Evolutionary conservation across 2,329 filamentous ascomycete species (phyloP).

Genomic region (Furcasterigmium sp.): DNA sequence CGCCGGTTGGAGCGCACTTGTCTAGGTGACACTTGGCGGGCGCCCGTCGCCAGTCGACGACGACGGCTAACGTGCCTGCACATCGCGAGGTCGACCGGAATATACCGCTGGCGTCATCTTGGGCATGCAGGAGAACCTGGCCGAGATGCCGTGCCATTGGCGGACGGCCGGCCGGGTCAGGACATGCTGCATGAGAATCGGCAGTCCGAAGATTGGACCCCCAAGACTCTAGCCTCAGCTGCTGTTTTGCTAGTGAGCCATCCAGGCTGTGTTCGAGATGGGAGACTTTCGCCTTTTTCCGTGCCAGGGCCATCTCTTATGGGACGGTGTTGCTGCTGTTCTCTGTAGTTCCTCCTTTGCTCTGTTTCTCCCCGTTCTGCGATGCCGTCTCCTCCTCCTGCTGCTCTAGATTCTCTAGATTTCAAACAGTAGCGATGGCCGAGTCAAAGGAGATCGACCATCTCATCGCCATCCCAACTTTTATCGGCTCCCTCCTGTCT

Average conservation of each 20-base stretch:
- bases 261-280: background rate
- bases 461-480: slow-evolving; percentile 8
- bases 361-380: background rate
- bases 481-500: slow-evolving; percentile 8
- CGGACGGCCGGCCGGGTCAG: background rate
- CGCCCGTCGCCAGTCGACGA: background rate
- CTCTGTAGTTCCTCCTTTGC: background rate
- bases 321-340: background rate
- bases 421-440: slow-evolving; percentile 7
- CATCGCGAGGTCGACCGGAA: background rate
- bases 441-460: slow-evolving; percentile 5
- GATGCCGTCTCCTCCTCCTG: background rate
- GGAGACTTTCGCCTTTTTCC: too few relatives aligned
- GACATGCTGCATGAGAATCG: background rate
- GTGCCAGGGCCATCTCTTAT: background rate
- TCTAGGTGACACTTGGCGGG: too few relatives aligned
- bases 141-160: background rate
- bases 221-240: background rate
- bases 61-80: background rate
- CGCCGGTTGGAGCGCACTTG: too few relatives aligned
- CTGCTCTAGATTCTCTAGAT: background rate
- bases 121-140: background rate
- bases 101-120: background rate
- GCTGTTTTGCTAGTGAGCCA: too few relatives aligned
- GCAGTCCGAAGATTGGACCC: background rate